Evolutionary conservation across 352 stramenopile species (phyloP).

Genomic region (Pythium monospermum): DNA sequence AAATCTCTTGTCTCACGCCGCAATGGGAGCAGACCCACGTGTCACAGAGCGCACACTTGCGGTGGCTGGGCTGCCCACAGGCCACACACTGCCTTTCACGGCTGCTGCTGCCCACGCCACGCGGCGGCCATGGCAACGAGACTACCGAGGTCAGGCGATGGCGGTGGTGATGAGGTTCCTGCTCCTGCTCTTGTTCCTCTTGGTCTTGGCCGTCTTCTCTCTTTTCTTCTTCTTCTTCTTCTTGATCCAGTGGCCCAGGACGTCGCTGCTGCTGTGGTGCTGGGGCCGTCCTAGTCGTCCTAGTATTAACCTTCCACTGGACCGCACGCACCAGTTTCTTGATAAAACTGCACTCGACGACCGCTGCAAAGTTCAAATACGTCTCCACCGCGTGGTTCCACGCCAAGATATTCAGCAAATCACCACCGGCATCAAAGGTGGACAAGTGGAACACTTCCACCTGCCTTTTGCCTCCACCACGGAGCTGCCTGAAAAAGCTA

Average conservation of each 20-base stretch:
- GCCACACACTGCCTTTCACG: slow-evolving; percentile 49
- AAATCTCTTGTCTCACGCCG: slow-evolving; percentile 43
- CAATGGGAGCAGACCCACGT: slow-evolving; percentile 39
- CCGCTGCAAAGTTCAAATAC: slow-evolving; percentile 31
- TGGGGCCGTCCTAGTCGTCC: no score
- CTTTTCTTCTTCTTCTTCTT: no score
- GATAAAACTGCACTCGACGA: slow-evolving; percentile 41
- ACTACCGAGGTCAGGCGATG: no score
- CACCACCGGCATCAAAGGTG: slow-evolving; percentile 46
- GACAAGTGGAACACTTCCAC: slow-evolving; percentile 66
- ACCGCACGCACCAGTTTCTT: slow-evolving; percentile 62
- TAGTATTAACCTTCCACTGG: slow-evolving; percentile 24
- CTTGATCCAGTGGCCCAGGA: no score
- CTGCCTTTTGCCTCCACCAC: slow-evolving; percentile 31
- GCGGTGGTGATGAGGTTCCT: no score
- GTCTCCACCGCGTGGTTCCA: slow-evolving; percentile 41
- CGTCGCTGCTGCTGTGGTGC: slow-evolving; percentile 2
- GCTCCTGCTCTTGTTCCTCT: no score
- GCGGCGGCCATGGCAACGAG: no score
- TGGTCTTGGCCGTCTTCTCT: no score
- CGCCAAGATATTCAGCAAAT: slow-evolving; percentile 36
- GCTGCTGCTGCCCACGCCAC: no score
- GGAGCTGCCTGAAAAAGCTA: slow-evolving; percentile 62
- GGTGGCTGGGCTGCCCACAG: slow-evolving; percentile 37
- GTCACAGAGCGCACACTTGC: slow-evolving; percentile 43